Evolutionary conservation across 345 rosid genomes (phyloP).

Genomic region (Citrus hindsii): DNA sequence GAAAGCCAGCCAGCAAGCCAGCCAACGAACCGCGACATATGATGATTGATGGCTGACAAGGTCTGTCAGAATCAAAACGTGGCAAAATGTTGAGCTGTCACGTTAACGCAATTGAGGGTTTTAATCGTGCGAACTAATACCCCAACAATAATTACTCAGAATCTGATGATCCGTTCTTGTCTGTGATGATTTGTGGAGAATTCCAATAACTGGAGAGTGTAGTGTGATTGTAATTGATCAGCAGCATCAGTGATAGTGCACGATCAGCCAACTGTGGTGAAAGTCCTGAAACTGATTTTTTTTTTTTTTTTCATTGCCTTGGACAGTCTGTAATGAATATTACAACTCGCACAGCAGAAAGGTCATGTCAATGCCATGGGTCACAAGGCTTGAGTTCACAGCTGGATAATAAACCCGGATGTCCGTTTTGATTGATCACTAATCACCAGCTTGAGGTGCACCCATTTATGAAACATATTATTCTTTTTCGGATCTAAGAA

Average conservation of each 20-base stretch:
- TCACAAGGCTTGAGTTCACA: not conserved
- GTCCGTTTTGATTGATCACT: too few relatives aligned
- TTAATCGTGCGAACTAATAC: not conserved
- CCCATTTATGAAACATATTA: too few relatives aligned
- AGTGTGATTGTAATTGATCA: not conserved
- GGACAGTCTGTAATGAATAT: too few relatives aligned
- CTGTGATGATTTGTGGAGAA: not conserved
- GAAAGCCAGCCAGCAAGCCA: not conserved
- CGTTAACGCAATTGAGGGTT: not conserved
- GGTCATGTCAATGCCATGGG: not conserved
- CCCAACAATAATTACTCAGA: not conserved
- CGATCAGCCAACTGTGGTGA: not conserved
- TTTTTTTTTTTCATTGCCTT: not conserved
- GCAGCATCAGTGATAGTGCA: not conserved
- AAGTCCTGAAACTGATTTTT: not conserved
- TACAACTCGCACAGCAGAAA: too few relatives aligned
- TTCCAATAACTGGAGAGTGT: not conserved
- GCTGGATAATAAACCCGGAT: too few relatives aligned
- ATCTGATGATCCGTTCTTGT: not conserved
- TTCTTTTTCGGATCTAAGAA: too few relatives aligned
- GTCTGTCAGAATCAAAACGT: not conserved
- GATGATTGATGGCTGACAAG: slow-evolving; percentile 6
- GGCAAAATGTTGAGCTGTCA: not conserved
- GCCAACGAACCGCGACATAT: not conserved
- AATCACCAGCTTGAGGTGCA: too few relatives aligned